Evolutionary conservation across 2,329 filamentous ascomycete species (phyloP).

Genomic region (Tympanopsis confertula): DNA sequence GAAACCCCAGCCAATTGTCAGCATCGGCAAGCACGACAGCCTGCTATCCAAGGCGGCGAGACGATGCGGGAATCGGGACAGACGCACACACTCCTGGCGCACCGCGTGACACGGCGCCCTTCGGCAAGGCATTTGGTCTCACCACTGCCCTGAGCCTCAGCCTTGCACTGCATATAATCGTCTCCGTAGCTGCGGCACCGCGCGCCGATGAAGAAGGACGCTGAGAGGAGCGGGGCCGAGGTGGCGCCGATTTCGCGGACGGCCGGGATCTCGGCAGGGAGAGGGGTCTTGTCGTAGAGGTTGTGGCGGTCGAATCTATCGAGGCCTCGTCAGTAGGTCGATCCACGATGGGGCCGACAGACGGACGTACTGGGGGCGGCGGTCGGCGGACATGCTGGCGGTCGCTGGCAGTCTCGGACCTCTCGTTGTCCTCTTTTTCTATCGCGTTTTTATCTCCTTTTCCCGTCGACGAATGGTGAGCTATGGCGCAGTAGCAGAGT

Average conservation of each 20-base stretch:
- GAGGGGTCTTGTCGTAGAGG: slow-evolving; percentile 90
- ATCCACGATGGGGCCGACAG: no score
- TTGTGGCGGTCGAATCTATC: slow-evolving; percentile 83
- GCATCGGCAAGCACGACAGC: slow-evolving; percentile 1
- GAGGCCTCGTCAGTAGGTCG: slow-evolving; percentile 3
- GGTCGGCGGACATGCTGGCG: slow-evolving; percentile 45
- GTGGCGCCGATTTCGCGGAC: slow-evolving; percentile 89
- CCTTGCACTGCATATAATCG: slow-evolving; percentile 99
- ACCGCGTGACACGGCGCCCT: slow-evolving; percentile 89
- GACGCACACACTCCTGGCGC: slow-evolving; percentile 91
- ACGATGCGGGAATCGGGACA: neutral
- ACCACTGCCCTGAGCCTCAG: slow-evolving; percentile 76
- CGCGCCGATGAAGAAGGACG: slow-evolving; percentile 92
- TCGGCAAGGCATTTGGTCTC: slow-evolving; percentile 94
- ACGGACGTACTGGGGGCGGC: slow-evolving; percentile 42
- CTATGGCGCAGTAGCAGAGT: no score
- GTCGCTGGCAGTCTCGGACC: slow-evolving; percentile 18
- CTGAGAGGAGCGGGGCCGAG: slow-evolving; percentile 82
- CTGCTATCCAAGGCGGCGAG: slow-evolving; percentile 1
- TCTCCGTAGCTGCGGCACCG: slow-evolving; percentile 93
- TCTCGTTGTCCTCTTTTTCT: slow-evolving; percentile 7
- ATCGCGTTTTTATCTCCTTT: slow-evolving; percentile 2
- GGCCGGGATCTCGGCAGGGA: slow-evolving; percentile 81
- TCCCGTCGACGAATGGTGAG: no score
- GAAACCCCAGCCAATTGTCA: slow-evolving; percentile 1